Evolutionary conservation across 768 basidiomycete species (phyloP).

Genomic region (Mrakia frigida): DNA sequence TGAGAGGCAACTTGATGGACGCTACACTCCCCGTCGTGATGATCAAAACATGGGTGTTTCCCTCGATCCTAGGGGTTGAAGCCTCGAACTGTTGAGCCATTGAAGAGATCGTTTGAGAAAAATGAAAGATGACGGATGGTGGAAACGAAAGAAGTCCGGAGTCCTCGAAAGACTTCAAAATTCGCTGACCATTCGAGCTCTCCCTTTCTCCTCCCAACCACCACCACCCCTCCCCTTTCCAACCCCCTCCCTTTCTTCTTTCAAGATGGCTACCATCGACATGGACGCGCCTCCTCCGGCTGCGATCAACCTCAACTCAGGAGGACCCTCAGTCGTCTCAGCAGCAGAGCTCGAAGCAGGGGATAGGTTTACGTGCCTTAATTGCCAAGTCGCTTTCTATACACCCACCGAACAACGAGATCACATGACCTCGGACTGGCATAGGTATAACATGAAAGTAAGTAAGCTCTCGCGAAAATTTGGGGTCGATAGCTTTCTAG

Average conservation of each 20-base stretch:
- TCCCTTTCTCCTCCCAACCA: background rate
- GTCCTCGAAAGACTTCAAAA: background rate
- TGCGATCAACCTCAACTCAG: conserved; percentile 29
- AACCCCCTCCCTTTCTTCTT: too few relatives aligned
- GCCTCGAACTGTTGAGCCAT: background rate
- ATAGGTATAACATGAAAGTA: conserved; percentile 92
- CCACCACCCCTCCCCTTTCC: background rate
- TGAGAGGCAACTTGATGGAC: conserved; percentile 85
- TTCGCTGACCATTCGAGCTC: background rate
- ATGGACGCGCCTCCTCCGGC: conserved; percentile 12
- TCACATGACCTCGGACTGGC: conserved; percentile 91
- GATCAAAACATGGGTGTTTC: conserved; percentile 58
- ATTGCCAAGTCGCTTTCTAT: conserved; percentile 81
- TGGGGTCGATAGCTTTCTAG: background rate
- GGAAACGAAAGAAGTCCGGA: background rate
- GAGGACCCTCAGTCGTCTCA: conserved; percentile 12
- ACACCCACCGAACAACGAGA: conserved; percentile 75
- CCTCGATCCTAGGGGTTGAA: conserved; percentile 2
- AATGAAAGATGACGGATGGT: background rate
- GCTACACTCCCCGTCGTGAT: conserved; percentile 94
- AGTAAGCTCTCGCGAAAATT: conserved; percentile 7
- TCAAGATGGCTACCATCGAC: conserved; percentile 13
- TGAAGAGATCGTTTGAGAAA: conserved; percentile 16
- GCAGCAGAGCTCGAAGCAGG: conserved; percentile 12
- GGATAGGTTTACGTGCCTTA: conserved; percentile 54